Base-by-base conservation (phyloP, 2,329 filamentous ascomycete species). In the Neopestalotiopsis rosae region DNA sequence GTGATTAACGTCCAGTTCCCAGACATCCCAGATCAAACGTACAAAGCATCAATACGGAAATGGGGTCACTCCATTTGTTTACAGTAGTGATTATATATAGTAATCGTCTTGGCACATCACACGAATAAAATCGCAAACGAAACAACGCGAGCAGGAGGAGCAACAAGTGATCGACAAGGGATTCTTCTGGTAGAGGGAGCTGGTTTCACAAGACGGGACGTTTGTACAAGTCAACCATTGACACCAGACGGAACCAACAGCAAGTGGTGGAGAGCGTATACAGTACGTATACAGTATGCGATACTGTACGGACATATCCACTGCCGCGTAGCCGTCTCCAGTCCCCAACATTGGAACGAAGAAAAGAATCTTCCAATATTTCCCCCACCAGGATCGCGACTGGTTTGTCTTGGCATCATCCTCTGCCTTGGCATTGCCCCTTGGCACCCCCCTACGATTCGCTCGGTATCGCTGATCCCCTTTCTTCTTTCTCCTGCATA, bases 271-370 rank as follows among this genome's bases (percentile, higher is more conserved):
- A 24, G 45, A 28, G 9, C 45, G 45, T 28, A 9, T 9, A 52
- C 59, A 12, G 59, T 62, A n/a, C 45, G 45, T 28, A 9, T 9
- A 52, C 59, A 12, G 59, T 62, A n/a, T 10, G 30, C 2, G 28
- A 30, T 17, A 62, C 59, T 62, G 59, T 62, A 20, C 45, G 6
- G 6, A 52, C 34, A 62, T 12, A 34, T 38, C 61, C 61, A 64
- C 61, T 45, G 61, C 61, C 61, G 61, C 61, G 61, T 64, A 64
- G 61, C 20, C 61, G 61, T 64, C 38, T 20, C 59, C 34, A 20
- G 61, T 64, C 38, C 34, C 59, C 59, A 20, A 62, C 28, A 62
- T 64, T 64, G 40, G 61, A 64, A 64, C 40, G 38, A 20, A 28
- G 40, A 13, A 49, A 12, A 64, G 61, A 52, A 49, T 64, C 61